phyloP scores from a whole-genome alignment of 108 stramenopile genomes.

The Cylindrotheca closterium region DNA sequence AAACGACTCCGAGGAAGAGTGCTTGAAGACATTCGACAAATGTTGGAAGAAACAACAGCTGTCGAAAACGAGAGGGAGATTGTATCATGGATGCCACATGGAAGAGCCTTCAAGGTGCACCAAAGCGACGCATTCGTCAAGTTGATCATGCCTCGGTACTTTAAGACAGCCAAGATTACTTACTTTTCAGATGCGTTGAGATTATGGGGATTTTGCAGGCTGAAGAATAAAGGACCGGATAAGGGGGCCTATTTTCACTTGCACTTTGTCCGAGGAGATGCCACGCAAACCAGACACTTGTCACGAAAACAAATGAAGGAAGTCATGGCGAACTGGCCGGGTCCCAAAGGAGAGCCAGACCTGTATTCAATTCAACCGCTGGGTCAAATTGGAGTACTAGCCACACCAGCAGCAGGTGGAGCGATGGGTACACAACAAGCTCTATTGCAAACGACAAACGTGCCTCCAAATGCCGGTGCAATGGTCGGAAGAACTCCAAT shows the following conservation, averaged over 20 bases:
- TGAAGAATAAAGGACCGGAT: constrained; percentile 30
- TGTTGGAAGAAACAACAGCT: constrained; percentile 53
- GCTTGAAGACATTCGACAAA: constrained; percentile 31
- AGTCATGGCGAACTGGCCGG: constrained; percentile 17
- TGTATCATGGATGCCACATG: constrained; percentile 31
- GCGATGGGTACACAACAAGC: not conserved
- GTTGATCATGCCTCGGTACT: constrained; percentile 20
- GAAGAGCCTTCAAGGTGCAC: constrained; percentile 38
- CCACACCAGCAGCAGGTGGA: not conserved
- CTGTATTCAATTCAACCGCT: constrained; percentile 13
- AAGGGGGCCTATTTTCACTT: constrained; percentile 66
- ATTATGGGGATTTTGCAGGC: constrained; percentile 31
- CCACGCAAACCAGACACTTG: constrained; percentile 16
- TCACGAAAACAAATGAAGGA: constrained; percentile 24
- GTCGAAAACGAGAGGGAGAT: constrained; percentile 36
- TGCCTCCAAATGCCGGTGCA: not conserved
- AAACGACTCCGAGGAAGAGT: constrained; percentile 28
- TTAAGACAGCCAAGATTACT: constrained; percentile 10
- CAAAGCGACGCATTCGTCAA: constrained; percentile 18
- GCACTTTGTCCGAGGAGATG: constrained; percentile 53
- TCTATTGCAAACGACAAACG: too few relatives aligned
- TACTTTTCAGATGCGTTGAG: constrained; percentile 25
- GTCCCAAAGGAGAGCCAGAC: constrained; percentile 8
- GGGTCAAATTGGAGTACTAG: not conserved
- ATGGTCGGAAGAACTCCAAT: not conserved